Conservation (phyloP, 352 stramenopile species). For the Aphanomyces invadans region DNA sequence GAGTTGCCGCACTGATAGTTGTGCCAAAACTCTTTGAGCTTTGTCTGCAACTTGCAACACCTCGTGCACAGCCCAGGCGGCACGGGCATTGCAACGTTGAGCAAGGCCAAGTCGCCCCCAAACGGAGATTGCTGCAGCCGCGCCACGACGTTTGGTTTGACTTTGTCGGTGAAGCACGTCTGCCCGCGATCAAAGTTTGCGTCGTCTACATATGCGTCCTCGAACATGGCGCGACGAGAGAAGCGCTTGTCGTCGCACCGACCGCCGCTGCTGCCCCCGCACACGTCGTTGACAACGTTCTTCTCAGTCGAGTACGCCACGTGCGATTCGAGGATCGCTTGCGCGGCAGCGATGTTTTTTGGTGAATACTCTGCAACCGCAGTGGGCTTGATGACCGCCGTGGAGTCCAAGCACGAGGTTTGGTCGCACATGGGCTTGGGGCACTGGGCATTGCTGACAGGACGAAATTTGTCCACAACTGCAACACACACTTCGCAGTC, state of each 20-base stretch:
- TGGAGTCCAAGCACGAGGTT: not conserved
- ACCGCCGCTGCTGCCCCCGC: not conserved
- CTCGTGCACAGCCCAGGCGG: constrained; percentile 20
- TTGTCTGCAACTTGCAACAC: constrained; percentile 31
- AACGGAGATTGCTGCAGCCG: constrained; percentile 11
- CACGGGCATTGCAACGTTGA: constrained; percentile 10
- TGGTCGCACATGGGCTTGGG: constrained; percentile 8
- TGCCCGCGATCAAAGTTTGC: not conserved
- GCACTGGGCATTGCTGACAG: not conserved
- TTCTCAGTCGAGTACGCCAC: not conserved
- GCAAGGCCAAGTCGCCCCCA: not conserved
- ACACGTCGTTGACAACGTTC: constrained; percentile 16
- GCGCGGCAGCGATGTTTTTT: not conserved
- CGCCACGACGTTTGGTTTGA: not conserved
- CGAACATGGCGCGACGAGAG: constrained; percentile 10
- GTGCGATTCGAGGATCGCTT: not conserved
- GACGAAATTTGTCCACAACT: constrained; percentile 6
- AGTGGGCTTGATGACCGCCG: not conserved
- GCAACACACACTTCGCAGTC: constrained; percentile 18
- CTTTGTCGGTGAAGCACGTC: constrained; percentile 12
- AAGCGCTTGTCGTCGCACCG: constrained; percentile 17
- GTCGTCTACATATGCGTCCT: not conserved
- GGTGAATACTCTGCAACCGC: not conserved
- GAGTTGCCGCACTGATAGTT: constrained; percentile 44
- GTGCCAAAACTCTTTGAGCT: constrained; percentile 51